Evolutionary conservation across 495 filamentous ascomycete genomes (phyloP), one percentile per base, ranked within the genome.

Genomic region (Penicillium tannophilum): DNA sequence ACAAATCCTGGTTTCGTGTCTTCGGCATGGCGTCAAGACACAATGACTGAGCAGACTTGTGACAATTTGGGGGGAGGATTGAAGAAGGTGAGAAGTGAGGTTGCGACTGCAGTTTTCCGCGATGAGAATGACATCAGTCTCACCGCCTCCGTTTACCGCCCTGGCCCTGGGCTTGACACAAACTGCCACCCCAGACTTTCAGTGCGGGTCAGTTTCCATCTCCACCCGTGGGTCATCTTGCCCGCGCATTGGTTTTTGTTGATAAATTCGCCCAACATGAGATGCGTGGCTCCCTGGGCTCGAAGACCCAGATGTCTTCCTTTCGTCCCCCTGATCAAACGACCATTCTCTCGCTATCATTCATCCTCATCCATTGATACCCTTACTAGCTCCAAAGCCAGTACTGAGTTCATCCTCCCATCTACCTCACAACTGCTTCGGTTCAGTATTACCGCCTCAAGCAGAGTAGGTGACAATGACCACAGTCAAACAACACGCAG

Each of bases 351-450:
- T 36, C 60, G 65, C 42, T 39, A 55, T 36, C 6, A 46, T 35
- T 59, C 56, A 6, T 49, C 52, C 20, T 59, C 56, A 6, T 49
- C 52, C 20, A 36, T 43, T 28, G 6, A n/a, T 14, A 12, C 20
- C 6, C 11, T 5, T 3, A n/a, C 4, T 17, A 31, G 26, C 23
- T 30, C 14, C 26, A 10, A 49, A 6, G 12, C 24, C 46, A 31
- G 30, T 16, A 26, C 33, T 28, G 17, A 30, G 31, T 41, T 12
- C 19, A 24, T 36, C 10, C 54, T 65, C 57, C 66, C 69, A 33
- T 60, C 68, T 12, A 65, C 71, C 16, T 69, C 71, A 17, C 61
- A 74, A 26, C 20, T 74, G 47, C 59, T 77, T 23, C 70, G 73
- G 45, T 72, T 67, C 45, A 61, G 63, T 16, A 43, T 79, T 20